These are phyloP conservation scores for Anthostomella pinea DNA, from an alignment of 2,329 filamentous ascomycete genomes.

Conservation along the genomic window DNA sequence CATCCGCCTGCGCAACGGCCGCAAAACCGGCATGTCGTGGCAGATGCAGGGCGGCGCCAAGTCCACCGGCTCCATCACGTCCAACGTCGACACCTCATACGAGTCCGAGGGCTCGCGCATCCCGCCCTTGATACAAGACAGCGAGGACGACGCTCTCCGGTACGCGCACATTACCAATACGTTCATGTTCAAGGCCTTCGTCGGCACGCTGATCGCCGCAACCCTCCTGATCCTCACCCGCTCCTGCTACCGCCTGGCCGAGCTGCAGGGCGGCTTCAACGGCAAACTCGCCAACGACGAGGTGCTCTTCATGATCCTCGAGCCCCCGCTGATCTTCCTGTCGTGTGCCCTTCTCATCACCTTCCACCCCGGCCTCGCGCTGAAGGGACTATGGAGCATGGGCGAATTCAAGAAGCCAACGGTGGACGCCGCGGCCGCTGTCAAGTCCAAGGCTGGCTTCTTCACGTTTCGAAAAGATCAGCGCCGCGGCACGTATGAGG, in stretches of 20 bases:
- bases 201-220: neutral
- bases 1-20: neutral
- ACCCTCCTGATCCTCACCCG: neutral
- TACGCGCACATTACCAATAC: neutral
- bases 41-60: neutral
- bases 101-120: neutral
- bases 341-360: neutral
- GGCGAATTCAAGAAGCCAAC: neutral
- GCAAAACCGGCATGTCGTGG: neutral
- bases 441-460: neutral
- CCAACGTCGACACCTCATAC: neutral
- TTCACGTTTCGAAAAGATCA: neutral
- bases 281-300: slow-evolving; percentile 1
- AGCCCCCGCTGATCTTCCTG: neutral
- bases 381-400: neutral
- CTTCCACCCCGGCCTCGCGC: slow-evolving; percentile 1
- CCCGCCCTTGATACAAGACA: neutral
- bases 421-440: neutral
- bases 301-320: slow-evolving; percentile 1
- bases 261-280: slow-evolving; percentile 3
- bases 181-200: slow-evolving; percentile 2
- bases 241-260: neutral
- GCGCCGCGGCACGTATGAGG: slow-evolving; percentile 1
- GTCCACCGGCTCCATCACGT: neutral
- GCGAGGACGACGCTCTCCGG: too few relatives aligned